A percentile compares a stretch with the other conserved stretches of the same genome.
These are phyloP conservation scores for Carallia brachiata DNA, from an alignment of 345 rosid genomes.

Conservation along the genomic window DNA sequence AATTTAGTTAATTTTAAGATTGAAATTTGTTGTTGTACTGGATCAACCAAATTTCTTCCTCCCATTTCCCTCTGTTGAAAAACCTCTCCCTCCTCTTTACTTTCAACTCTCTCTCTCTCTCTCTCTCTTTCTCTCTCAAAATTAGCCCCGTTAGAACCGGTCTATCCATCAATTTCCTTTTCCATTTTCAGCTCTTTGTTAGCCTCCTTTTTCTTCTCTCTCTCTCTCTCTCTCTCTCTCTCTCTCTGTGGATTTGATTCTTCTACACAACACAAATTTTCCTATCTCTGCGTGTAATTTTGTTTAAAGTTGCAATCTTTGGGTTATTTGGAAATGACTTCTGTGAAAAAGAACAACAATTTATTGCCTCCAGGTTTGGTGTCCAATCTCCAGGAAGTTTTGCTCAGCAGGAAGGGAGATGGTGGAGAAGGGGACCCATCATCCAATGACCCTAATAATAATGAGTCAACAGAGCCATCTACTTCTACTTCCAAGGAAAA, in stretches of 20 bases:
- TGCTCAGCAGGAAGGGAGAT: conserved; percentile 48
- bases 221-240: neutral
- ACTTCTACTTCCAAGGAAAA: conserved; percentile 48
- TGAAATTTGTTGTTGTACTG: neutral
- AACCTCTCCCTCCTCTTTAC: conserved; percentile 5
- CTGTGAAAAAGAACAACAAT: conserved; percentile 59
- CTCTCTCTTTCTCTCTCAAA: no score
- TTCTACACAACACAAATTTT: neutral
- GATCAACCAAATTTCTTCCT: neutral
- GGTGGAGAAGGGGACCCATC: conserved; percentile 14
- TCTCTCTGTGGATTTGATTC: conserved; percentile 38
- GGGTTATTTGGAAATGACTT: conserved; percentile 24
- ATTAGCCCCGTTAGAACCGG: conserved; percentile 31
- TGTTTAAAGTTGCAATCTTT: neutral
- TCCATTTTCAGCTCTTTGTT: conserved; percentile 4
- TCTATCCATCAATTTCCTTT: conserved; percentile 18
- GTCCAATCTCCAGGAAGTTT: conserved; percentile 81
- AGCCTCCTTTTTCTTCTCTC: neutral
- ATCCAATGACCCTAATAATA: conserved; percentile 4
- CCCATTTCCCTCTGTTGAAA: neutral
- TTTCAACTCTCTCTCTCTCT: neutral
- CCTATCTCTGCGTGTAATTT: neutral
- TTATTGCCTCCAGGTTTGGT: conserved; percentile 73
- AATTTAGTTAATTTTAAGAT: no score
- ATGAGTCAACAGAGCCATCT: conserved; percentile 45